Evolutionary conservation across 1,139 yeast species (phyloP).

Genomic region (Cylindricascospora bacillispora): DNA sequence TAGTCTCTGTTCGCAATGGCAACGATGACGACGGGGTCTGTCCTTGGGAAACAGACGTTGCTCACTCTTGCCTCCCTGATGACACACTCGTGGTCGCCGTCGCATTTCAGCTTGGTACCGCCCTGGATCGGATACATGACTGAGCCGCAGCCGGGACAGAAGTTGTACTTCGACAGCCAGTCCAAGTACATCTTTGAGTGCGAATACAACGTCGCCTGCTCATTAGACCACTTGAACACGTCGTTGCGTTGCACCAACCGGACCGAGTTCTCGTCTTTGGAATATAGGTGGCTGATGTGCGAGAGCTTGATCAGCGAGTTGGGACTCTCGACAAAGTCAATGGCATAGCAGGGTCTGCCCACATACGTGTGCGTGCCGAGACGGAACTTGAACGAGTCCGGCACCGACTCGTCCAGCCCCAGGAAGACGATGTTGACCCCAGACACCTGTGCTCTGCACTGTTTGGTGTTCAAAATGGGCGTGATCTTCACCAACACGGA

Average conservation of each 20-base stretch:
- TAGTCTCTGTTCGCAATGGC: conserved; percentile 57
- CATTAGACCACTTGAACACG: conserved; percentile 24
- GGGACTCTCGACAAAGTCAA: conserved; percentile 40
- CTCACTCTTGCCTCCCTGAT: conserved; percentile 42
- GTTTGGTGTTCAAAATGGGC: conserved; percentile 10
- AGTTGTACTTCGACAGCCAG: conserved; percentile 65
- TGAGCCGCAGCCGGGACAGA: conserved; percentile 83
- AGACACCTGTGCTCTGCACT: conserved; percentile 12
- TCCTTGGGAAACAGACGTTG: conserved; percentile 66
- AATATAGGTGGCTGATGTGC: conserved; percentile 5
- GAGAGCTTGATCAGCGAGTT: conserved; percentile 9
- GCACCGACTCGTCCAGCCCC: conserved; percentile 43
- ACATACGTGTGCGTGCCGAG: conserved; percentile 39
- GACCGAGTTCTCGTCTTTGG: conserved; percentile 5
- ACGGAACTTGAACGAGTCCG: conserved; percentile 12
- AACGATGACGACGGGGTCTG: conserved; percentile 77
- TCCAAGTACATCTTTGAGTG: conserved; percentile 79
- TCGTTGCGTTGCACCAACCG: conserved; percentile 9
- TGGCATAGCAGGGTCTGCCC: conserved; percentile 69
- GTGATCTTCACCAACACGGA: conserved; percentile 8
- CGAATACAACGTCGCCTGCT: conserved; percentile 56
- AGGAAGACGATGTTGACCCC: conserved; percentile 39
- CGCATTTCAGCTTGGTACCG: conserved; percentile 68
- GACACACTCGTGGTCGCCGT: conserved; percentile 36
- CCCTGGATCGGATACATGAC: conserved; percentile 61